Conservation (phyloP, 768 basidiomycete genomes). For the Amanita rimosa region DNA sequence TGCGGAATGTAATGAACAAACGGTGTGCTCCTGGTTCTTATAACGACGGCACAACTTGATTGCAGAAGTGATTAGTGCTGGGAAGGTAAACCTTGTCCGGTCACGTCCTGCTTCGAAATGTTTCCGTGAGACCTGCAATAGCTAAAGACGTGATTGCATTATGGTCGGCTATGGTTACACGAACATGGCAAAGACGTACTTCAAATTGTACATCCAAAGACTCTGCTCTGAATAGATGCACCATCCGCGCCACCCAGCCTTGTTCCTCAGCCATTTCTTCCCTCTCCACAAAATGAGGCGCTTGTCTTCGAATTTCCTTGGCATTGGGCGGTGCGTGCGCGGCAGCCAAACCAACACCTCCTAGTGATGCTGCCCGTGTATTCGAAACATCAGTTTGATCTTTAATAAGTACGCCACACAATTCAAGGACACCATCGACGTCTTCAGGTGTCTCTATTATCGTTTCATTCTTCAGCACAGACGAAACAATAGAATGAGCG, state of each 20-base stretch:
- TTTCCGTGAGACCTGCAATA: constrained; percentile 82
- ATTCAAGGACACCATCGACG: constrained; percentile 84
- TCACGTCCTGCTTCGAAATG: constrained; percentile 91
- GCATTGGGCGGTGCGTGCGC: constrained; percentile 23
- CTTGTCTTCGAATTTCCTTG: constrained; percentile 43
- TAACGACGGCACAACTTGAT: constrained; percentile 91
- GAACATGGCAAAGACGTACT: constrained; percentile 31
- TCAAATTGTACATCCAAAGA: constrained; percentile 84
- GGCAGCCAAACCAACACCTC: constrained; percentile 7
- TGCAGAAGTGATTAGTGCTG: constrained; percentile 86
- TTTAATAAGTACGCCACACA: constrained; percentile 87
- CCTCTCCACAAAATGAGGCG: constrained; percentile 53
- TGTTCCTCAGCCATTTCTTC: constrained; percentile 98
- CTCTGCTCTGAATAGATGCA: constrained; percentile 88
- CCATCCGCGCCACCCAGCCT: constrained; percentile 97
- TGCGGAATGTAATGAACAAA: constrained; percentile 17
- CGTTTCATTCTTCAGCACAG: constrained; percentile 94
- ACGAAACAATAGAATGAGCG: constrained; percentile 89
- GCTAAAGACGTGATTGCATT: constrained; percentile 27
- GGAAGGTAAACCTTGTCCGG: constrained; percentile 94
- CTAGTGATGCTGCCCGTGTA: constrained; percentile 7
- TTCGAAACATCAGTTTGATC: constrained; percentile 51
- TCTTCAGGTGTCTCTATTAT: constrained; percentile 90
- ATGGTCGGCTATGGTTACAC: neutral
- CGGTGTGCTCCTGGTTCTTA: constrained; percentile 69